Conservation (phyloP, 2,329 filamentous ascomycete species). For the Curvularia hawaiiensis region DNA sequence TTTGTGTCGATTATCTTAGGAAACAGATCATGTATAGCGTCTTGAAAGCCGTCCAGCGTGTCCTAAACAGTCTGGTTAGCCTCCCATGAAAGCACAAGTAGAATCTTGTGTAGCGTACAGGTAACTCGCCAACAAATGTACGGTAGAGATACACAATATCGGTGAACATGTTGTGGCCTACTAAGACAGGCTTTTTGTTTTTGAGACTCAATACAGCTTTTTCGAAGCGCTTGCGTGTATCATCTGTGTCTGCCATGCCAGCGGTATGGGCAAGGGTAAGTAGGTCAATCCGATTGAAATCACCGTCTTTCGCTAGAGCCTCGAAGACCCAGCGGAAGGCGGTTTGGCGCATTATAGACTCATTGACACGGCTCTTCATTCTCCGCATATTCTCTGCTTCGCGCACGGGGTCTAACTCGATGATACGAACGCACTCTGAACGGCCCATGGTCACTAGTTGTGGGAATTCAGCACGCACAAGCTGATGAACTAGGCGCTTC, state of each 20-base stretch:
- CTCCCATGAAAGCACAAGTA: background rate
- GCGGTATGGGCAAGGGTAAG: constrained; percentile 44
- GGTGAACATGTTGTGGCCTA: constrained; percentile 69
- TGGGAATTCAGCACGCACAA: constrained; percentile 67
- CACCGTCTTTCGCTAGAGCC: constrained; percentile 48
- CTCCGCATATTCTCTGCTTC: constrained; percentile 49
- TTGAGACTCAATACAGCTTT: constrained; percentile 51
- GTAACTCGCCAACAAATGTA: constrained; percentile 65
- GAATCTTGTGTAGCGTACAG: constrained; percentile 31
- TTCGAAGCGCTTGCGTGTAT: constrained; percentile 46
- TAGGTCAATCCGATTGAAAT: constrained; percentile 46
- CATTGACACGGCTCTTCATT: constrained; percentile 47
- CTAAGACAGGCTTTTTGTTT: constrained; percentile 56
- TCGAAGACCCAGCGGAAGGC: constrained; percentile 59
- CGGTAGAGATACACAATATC: constrained; percentile 68
- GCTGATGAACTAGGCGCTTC: constrained; percentile 68
- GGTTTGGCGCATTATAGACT: constrained; percentile 51
- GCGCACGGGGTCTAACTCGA: constrained; percentile 49
- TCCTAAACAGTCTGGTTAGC: constrained; percentile 19
- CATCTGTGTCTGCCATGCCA: constrained; percentile 44
- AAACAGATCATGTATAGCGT: constrained; percentile 58
- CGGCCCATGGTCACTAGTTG: constrained; percentile 51
- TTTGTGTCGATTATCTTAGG: constrained; percentile 67
- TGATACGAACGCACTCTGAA: constrained; percentile 51
- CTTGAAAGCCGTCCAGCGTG: constrained; percentile 59